Conservation (phyloP, 345 rosid species). For the Hypericum perforatum region DNA sequence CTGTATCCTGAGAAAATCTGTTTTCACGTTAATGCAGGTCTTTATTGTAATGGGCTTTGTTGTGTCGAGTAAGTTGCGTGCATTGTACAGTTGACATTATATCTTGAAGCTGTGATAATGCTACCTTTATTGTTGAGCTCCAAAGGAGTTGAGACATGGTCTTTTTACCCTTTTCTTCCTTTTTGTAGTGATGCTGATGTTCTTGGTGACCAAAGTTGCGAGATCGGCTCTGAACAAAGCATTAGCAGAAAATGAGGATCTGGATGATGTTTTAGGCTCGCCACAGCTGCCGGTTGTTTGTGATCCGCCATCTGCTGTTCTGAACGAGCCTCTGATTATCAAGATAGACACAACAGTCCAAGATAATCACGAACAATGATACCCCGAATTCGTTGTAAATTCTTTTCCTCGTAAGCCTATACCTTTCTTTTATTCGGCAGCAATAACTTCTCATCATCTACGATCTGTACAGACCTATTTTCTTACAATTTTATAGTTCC, state of each 20-base stretch:
- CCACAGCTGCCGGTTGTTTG: constrained; percentile 34
- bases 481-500: constrained; percentile 10
- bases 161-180: not conserved
- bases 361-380: constrained; percentile 34
- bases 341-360: constrained; percentile 45
- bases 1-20: constrained; percentile 10
- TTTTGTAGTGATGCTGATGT: constrained; percentile 61
- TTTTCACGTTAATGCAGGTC: constrained; percentile 37
- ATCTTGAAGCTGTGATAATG: too few species aligned
- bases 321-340: constrained; percentile 63
- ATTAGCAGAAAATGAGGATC: constrained; percentile 70
- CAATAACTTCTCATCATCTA: constrained; percentile 9
- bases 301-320: constrained; percentile 29
- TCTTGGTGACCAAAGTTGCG: constrained; percentile 71
- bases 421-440: not conserved
- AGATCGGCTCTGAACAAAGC: constrained; percentile 78
- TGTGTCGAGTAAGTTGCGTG: constrained; percentile 64
- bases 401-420: constrained; percentile 12
- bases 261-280: constrained; percentile 28
- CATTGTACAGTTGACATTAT: too few species aligned
- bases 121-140: too few species aligned
- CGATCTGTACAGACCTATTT: constrained; percentile 26
- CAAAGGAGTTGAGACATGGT: too few species aligned
- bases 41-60: constrained; percentile 49
- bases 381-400: constrained; percentile 26